A percentile compares a stretch with the other conserved stretches of the same genome.
Evolutionary conservation across 331 rosid species (phyloP).

Genomic region (Erythrophleum ivorense): DNA sequence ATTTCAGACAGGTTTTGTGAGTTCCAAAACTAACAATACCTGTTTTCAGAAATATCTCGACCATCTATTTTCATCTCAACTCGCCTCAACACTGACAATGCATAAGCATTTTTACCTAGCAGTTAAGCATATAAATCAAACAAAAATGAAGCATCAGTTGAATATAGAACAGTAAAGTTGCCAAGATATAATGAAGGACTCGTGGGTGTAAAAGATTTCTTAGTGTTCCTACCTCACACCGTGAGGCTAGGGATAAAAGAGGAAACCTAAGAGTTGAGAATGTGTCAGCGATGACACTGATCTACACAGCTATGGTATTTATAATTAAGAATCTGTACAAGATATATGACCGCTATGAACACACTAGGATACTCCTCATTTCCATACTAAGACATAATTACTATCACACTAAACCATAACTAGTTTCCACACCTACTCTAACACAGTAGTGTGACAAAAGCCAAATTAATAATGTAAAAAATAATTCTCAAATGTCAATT

Average conservation of each 20-base stretch:
- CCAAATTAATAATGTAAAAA: neutral
- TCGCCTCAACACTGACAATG: conserved; percentile 77
- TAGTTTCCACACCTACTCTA: neutral
- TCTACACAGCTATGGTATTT: neutral
- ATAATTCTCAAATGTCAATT: conserved; percentile 12
- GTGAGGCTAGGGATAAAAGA: neutral
- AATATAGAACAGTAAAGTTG: conserved; percentile 9
- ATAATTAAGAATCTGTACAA: conserved; percentile 5
- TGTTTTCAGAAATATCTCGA: conserved; percentile 72
- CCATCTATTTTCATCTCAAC: conserved; percentile 94
- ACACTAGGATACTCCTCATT: neutral
- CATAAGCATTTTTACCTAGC: conserved; percentile 85
- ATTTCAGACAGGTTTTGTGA: conserved; percentile 30
- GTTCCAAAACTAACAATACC: conserved; percentile 54
- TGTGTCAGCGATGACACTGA: neutral
- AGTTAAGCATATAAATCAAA: conserved; percentile 34
- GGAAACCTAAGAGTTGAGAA: neutral
- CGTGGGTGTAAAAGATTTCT: neutral
- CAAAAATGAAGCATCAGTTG: conserved; percentile 32
- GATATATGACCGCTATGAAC: neutral
- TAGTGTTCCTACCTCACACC: neutral
- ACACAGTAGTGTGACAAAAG: conserved; percentile 3
- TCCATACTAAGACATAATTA: neutral
- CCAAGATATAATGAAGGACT: conserved; percentile 28
- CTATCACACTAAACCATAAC: neutral